Percentiles rank a stretch among this genome's conserved stretches.
Conservation (phyloP, 1,139 yeast genomes). For the Yamadazyma songkhlaensis region DNA sequence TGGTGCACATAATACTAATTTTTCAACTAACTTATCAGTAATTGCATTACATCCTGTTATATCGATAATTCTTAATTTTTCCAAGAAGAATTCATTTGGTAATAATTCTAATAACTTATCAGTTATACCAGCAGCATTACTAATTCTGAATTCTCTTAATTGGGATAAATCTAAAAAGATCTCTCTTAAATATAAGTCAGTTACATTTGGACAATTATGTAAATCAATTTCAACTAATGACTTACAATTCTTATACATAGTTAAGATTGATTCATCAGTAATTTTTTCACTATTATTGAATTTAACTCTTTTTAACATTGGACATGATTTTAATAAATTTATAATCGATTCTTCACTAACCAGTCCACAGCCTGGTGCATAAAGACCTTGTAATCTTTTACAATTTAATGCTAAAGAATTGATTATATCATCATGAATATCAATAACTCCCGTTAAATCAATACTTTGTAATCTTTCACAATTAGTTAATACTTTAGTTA, state of each 20-base stretch:
- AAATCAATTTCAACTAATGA: slow-evolving; percentile 86
- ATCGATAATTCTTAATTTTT: slow-evolving; percentile 72
- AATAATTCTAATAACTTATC: slow-evolving; percentile 56
- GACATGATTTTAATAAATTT: slow-evolving; percentile 59
- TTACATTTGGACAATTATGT: slow-evolving; percentile 74
- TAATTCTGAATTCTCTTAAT: slow-evolving; percentile 78
- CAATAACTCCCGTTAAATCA: slow-evolving; percentile 84
- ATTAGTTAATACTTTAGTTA: slow-evolving; percentile 57
- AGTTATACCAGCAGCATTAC: slow-evolving; percentile 68
- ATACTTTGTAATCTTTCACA: slow-evolving; percentile 79
- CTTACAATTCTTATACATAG: slow-evolving; percentile 68
- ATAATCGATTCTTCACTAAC: slow-evolving; percentile 69
- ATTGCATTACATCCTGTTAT: slow-evolving; percentile 81
- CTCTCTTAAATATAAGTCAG: slow-evolving; percentile 58
- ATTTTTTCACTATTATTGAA: slow-evolving; percentile 69
- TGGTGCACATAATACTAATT: slow-evolving; percentile 75
- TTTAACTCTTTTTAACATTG: slow-evolving; percentile 77
- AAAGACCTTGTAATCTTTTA: slow-evolving; percentile 79
- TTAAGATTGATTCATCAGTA: slow-evolving; percentile 64
- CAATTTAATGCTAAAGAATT: slow-evolving; percentile 70
- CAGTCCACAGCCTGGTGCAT: slow-evolving; percentile 78
- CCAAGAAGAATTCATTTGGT: slow-evolving; percentile 41
- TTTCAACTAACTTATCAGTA: slow-evolving; percentile 76
- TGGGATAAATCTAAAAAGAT: slow-evolving; percentile 66
- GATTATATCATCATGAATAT: slow-evolving; percentile 65